These are phyloP conservation scores for Millerago galiae DNA, from an alignment of 805 yeast species.

Conservation along the genomic window DNA sequence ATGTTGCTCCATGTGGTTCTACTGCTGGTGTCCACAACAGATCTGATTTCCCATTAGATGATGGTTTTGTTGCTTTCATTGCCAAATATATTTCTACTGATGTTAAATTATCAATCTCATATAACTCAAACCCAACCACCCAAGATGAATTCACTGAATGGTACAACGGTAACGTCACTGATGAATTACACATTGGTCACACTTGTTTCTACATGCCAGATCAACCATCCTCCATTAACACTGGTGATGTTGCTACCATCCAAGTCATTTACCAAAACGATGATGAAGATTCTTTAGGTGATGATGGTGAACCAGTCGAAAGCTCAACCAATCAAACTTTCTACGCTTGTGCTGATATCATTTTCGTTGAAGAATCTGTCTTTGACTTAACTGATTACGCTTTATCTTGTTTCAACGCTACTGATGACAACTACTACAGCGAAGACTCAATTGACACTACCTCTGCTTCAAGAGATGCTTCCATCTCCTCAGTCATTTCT, in stretches of 20 bases:
- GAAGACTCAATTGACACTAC: slow-evolving; percentile 23
- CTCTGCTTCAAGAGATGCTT: slow-evolving; percentile 20
- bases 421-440: slow-evolving; percentile 32
- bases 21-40: slow-evolving; percentile 31
- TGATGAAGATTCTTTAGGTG: slow-evolving; percentile 17
- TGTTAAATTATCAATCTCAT: slow-evolving; percentile 34
- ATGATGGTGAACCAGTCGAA: slow-evolving; percentile 30
- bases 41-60: slow-evolving; percentile 39
- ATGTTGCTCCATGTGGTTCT: slow-evolving; percentile 42
- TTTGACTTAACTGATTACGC: slow-evolving; percentile 30
- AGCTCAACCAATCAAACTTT: slow-evolving; percentile 33
- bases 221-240: slow-evolving; percentile 28
- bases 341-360: slow-evolving; percentile 40
- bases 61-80: slow-evolving; percentile 40
- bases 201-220: slow-evolving; percentile 41
- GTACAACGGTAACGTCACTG: slow-evolving; percentile 33
- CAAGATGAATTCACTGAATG: slow-evolving; percentile 35
- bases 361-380: slow-evolving; percentile 36
- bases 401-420: slow-evolving; percentile 35
- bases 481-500: slow-evolving; percentile 10
- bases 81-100: slow-evolving; percentile 36
- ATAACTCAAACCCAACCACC: slow-evolving; percentile 31
- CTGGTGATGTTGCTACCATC: slow-evolving; percentile 39
- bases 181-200: slow-evolving; percentile 37
- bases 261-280: slow-evolving; percentile 36